Conservation (phyloP, 495 filamentous ascomycete species). For the Penicillium ochrochloron region DNA sequence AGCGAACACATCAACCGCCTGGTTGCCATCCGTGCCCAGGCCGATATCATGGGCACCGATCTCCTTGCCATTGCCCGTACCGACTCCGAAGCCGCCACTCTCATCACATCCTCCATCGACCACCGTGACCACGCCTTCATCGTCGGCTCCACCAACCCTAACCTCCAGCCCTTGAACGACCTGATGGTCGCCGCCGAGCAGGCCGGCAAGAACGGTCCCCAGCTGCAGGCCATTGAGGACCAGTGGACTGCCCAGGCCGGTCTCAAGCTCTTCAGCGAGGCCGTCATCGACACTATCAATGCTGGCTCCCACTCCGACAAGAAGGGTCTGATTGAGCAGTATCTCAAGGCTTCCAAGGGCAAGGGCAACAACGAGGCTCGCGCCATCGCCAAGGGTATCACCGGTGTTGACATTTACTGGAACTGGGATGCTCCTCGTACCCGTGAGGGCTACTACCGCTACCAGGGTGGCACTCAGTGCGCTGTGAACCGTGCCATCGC, state of each 20-base stretch:
- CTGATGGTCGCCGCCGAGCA: constrained; percentile 87
- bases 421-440: constrained; percentile 93
- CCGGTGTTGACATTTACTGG: constrained; percentile 83
- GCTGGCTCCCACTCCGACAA: constrained; percentile 67
- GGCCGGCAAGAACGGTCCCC: constrained; percentile 76
- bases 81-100: constrained; percentile 95
- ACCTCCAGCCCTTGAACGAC: constrained; percentile 82
- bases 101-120: constrained; percentile 96
- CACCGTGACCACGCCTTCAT: constrained; percentile 94
- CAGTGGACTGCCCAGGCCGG: constrained; percentile 80
- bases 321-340: constrained; percentile 65
- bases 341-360: constrained; percentile 67
- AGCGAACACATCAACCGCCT: constrained; percentile 98
- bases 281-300: constrained; percentile 82
- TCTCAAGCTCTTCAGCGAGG: constrained; percentile 89
- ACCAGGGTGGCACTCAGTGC: constrained; percentile 88
- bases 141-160: constrained; percentile 83
- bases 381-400: constrained; percentile 79
- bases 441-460: constrained; percentile 91
- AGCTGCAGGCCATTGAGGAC: constrained; percentile 93
- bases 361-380: constrained; percentile 86
- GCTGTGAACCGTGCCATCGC: constrained; percentile 89
- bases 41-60: constrained; percentile 96
- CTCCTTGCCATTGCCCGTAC: constrained; percentile 91
- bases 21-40: constrained; percentile 94